Conservation (phyloP, 2,329 filamentous ascomycete species). For the Verticillium longisporum region DNA sequence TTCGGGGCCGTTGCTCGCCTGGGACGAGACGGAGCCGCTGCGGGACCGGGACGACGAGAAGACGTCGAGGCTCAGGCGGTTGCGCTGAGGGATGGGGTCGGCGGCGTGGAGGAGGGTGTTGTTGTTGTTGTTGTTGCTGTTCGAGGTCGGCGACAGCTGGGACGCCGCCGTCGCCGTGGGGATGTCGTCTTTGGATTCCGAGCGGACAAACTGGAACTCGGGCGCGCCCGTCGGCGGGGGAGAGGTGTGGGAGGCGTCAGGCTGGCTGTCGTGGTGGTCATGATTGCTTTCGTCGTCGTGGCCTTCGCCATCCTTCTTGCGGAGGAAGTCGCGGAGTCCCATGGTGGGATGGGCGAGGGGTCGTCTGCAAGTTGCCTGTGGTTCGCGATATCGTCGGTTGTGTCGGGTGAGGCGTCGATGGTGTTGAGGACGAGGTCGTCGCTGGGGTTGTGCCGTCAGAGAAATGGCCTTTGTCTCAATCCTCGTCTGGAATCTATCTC, state of each 20-base stretch:
- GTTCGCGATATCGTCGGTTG: neutral
- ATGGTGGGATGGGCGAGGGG: slow-evolving; percentile 22
- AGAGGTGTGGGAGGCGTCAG: slow-evolving; percentile 28
- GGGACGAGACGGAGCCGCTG: slow-evolving; percentile 38
- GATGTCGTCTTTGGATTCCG: slow-evolving; percentile 60
- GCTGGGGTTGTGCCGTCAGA: too few relatives aligned
- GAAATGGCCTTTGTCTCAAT: neutral
- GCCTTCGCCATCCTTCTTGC: slow-evolving; percentile 43
- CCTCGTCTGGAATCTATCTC: neutral
- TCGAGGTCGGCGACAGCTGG: neutral
- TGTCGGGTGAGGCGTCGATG: neutral
- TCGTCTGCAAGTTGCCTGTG: neutral
- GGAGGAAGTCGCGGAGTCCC: slow-evolving; percentile 46
- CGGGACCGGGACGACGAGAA: slow-evolving; percentile 38
- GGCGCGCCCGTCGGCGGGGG: slow-evolving; percentile 29
- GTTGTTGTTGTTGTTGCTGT: neutral
- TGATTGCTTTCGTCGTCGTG: slow-evolving; percentile 25
- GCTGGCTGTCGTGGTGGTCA: slow-evolving; percentile 39
- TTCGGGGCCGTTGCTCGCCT: slow-evolving; percentile 25
- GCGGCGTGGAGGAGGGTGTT: slow-evolving; percentile 19
- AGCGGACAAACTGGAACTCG: slow-evolving; percentile 77
- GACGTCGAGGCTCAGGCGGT: slow-evolving; percentile 38
- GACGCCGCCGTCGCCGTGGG: neutral
- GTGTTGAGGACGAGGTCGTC: neutral
- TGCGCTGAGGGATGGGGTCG: slow-evolving; percentile 18